These are phyloP conservation scores for Trypanosoma platydactyli DNA, from an alignment of 208 protist genomes.

Conservation along the genomic window DNA sequence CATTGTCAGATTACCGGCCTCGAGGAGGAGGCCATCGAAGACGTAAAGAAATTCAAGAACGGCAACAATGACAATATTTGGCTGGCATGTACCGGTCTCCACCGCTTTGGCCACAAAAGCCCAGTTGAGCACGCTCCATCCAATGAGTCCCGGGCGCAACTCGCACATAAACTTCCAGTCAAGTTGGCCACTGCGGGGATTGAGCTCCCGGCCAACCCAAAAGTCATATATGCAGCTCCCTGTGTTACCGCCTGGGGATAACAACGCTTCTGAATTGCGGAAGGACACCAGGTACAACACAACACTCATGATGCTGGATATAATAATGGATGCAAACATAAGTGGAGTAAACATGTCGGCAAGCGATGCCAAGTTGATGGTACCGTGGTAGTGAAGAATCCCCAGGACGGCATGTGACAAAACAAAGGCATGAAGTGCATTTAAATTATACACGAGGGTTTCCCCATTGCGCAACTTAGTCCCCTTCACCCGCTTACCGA, in stretches of 20 bases:
- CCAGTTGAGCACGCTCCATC: slow-evolving; percentile 94
- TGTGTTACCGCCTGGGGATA: slow-evolving; percentile 78
- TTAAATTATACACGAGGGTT: slow-evolving; percentile 77
- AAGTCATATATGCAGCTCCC: slow-evolving; percentile 94
- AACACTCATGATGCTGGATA: slow-evolving; percentile 63
- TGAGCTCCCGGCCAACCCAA: slow-evolving; percentile 95
- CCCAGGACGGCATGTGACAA: slow-evolving; percentile 53
- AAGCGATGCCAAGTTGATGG: slow-evolving; percentile 46
- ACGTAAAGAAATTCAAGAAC: slow-evolving; percentile 93
- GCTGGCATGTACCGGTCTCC: slow-evolving; percentile 67
- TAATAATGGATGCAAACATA: slow-evolving; percentile 75
- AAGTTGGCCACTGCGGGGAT: slow-evolving; percentile 90
- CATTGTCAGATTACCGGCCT: slow-evolving; percentile 93
- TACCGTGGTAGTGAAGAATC: slow-evolving; percentile 39
- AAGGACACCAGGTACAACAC: slow-evolving; percentile 70
- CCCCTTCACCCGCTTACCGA: slow-evolving; percentile 66
- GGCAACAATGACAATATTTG: slow-evolving; percentile 85
- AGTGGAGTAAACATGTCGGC: slow-evolving; percentile 63
- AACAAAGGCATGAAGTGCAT: slow-evolving; percentile 78
- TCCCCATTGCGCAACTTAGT: slow-evolving; percentile 59
- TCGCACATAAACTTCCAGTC: slow-evolving; percentile 98
- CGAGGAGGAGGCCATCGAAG: slow-evolving; percentile 91
- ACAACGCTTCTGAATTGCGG: slow-evolving; percentile 55
- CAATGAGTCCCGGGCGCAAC: slow-evolving; percentile 94
- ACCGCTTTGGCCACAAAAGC: slow-evolving; percentile 76